Evolutionary conservation across 257 asterid genomes (phyloP).

Genomic region (Solanum ossicruentum): DNA sequence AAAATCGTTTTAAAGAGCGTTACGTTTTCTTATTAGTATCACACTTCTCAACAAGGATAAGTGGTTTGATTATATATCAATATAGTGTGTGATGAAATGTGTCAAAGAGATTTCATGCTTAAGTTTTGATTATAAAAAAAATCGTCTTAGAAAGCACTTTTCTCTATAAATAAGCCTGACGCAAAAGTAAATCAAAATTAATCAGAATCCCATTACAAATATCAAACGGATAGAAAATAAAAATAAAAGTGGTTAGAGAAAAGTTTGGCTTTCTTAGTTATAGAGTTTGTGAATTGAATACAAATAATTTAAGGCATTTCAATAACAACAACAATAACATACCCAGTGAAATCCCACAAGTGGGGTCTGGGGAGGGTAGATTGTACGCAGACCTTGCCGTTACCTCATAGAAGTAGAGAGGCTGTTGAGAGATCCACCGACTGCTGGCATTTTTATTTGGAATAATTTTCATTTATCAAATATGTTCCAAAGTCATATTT

Average conservation of each 20-base stretch:
- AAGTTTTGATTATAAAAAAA: not conserved
- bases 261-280: not conserved
- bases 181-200: no score
- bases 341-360: no score
- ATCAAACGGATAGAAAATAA: not conserved
- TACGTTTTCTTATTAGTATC: no score
- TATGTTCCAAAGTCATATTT: not conserved
- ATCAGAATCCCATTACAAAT: not conserved
- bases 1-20: not conserved
- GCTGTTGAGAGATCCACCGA: not conserved
- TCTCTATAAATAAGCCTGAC: not conserved
- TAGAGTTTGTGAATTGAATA: not conserved
- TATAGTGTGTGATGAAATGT: no score
- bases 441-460: not conserved
- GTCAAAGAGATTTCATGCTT: not conserved
- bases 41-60: not conserved
- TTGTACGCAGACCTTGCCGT: no score
- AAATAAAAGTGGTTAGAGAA: not conserved
- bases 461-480: not conserved
- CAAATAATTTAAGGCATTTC: not conserved
- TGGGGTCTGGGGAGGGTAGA: no score
- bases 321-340: no score
- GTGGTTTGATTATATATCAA: not conserved
- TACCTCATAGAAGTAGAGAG: no score
- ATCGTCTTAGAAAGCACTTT: no score